Conservation (phyloP, 1,284 basidiomycete genomes). For the Ustilago curta region DNA sequence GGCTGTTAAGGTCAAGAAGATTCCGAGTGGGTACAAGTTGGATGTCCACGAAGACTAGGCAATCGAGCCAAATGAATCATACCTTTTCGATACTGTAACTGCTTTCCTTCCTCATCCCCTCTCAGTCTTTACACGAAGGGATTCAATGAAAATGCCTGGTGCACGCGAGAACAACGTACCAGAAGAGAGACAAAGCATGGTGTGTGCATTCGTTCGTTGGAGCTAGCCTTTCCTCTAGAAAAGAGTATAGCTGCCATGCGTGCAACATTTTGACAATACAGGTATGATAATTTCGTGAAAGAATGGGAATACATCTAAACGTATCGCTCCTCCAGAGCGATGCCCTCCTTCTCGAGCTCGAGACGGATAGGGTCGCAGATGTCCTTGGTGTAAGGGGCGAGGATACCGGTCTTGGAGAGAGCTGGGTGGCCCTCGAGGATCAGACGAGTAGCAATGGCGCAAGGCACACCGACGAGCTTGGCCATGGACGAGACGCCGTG, state of each 20-base stretch:
- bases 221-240: not conserved
- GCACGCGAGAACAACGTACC: not conserved
- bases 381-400: slow-evolving; percentile 87
- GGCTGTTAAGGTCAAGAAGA: too few relatives aligned
- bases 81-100: too few relatives aligned
- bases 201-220: slow-evolving; percentile 6
- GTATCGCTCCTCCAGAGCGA: slow-evolving; percentile 66
- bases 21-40: too few relatives aligned
- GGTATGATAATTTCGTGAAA: not conserved
- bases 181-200: not conserved
- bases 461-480: slow-evolving; percentile 89
- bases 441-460: slow-evolving; percentile 83
- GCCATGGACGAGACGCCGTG: slow-evolving; percentile 94
- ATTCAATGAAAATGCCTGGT: not conserved
- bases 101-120: too few relatives aligned
- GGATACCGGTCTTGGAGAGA: slow-evolving; percentile 76
- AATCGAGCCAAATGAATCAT: too few relatives aligned
- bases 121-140: too few relatives aligned
- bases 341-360: slow-evolving; percentile 68
- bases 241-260: not conserved
- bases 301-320: slow-evolving; percentile 36
- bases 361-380: slow-evolving; percentile 66
- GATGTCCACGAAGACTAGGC: too few relatives aligned
- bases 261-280: not conserved
- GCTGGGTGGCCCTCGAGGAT: slow-evolving; percentile 76